Evolutionary conservation across 2,329 filamentous ascomycete genomes (phyloP).

Genomic region (Cadophora sp.): DNA sequence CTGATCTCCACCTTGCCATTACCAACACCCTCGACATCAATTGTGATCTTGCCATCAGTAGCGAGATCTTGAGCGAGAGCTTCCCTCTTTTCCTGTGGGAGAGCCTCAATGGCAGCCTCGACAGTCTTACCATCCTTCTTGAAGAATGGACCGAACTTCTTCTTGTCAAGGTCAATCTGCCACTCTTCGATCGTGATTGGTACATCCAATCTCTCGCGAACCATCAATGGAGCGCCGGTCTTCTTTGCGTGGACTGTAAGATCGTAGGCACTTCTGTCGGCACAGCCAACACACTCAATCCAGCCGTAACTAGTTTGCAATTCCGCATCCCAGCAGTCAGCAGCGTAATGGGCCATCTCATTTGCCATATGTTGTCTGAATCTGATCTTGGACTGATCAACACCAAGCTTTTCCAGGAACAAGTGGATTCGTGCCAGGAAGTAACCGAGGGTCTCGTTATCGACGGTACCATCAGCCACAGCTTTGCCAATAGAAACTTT

Average conservation of each 20-base stretch:
- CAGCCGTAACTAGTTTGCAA: conserved; percentile 90
- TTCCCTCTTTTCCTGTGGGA: conserved; percentile 80
- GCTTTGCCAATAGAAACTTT: conserved; percentile 85
- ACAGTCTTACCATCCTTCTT: conserved; percentile 93
- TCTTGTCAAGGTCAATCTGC: conserved; percentile 87
- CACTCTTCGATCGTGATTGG: conserved; percentile 86
- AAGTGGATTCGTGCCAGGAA: conserved; percentile 93
- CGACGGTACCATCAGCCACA: conserved; percentile 80
- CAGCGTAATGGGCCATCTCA: conserved; percentile 92
- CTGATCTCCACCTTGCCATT: conserved; percentile 80
- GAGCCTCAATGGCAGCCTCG: conserved; percentile 74
- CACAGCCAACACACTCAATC: conserved; percentile 98
- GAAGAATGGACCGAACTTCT: conserved; percentile 94
- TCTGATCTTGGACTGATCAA: conserved; percentile 86
- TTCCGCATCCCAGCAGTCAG: conserved; percentile 98
- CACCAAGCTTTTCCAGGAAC: conserved; percentile 87
- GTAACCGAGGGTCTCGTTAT: conserved; percentile 98
- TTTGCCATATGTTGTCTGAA: conserved; percentile 97
- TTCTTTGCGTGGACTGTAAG: conserved; percentile 90
- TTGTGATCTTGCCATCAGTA: conserved; percentile 74
- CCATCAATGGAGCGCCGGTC: conserved; percentile 85
- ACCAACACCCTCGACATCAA: conserved; percentile 73
- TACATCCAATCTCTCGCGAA: conserved; percentile 80
- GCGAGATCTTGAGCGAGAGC: conserved; percentile 77
- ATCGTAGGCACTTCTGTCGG: conserved; percentile 94